These are phyloP conservation scores for Lachancea cidri DNA, from an alignment of 805 yeast genomes.

Conservation along the genomic window DNA sequence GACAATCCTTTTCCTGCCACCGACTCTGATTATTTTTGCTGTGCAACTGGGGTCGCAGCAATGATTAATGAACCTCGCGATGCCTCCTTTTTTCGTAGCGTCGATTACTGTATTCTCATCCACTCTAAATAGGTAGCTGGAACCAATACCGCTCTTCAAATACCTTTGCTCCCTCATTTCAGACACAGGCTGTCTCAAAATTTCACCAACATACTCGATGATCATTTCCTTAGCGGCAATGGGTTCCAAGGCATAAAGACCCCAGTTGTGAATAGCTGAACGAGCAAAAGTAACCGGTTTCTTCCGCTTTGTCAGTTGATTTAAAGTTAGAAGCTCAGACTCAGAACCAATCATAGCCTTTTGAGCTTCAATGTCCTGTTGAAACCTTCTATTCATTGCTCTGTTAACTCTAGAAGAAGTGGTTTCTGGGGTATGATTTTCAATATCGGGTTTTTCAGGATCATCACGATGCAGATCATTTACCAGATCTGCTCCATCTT, in stretches of 20 bases:
- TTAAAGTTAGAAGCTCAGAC: constrained; percentile 74
- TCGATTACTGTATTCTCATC: constrained; percentile 94
- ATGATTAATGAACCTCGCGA: constrained; percentile 94
- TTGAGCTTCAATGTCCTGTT: constrained; percentile 82
- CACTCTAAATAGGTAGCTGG: constrained; percentile 85
- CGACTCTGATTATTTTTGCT: constrained; percentile 92
- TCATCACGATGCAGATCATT: constrained; percentile 18
- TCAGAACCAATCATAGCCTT: constrained; percentile 73
- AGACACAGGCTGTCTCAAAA: constrained; percentile 88
- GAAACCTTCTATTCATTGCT: constrained; percentile 81
- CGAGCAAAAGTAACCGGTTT: constrained; percentile 96
- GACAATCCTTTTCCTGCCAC: constrained; percentile 88
- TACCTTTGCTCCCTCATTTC: constrained; percentile 87
- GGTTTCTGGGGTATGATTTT: constrained; percentile 27
- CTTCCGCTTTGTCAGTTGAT: constrained; percentile 82
- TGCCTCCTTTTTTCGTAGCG: constrained; percentile 96
- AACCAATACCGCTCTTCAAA: constrained; percentile 87
- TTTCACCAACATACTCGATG: constrained; percentile 95
- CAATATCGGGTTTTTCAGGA: constrained; percentile 16
- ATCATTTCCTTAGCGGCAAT: constrained; percentile 97
- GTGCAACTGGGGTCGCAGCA: constrained; percentile 98
- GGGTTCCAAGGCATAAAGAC: constrained; percentile 90
- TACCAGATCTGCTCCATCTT: constrained; percentile 37
- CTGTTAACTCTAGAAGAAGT: constrained; percentile 82
- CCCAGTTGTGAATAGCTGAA: constrained; percentile 98